phyloP scores from a whole-genome alignment of 176 grass and related monocot species.

The Hsuehochloa calcarea region DNA sequence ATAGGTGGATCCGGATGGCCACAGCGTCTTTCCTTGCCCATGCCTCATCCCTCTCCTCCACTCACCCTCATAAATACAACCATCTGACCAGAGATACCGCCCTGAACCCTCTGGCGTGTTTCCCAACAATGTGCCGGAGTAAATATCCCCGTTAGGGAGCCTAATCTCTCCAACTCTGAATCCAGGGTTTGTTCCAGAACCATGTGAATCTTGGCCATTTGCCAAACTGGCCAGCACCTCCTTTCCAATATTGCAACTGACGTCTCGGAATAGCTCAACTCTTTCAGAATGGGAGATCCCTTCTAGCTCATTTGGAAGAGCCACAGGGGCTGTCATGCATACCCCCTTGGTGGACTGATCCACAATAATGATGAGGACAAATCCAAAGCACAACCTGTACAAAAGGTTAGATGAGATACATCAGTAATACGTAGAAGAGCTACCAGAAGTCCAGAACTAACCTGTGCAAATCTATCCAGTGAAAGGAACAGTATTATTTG shows the following conservation, averaged over 20 bases:
- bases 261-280: constrained; percentile 41
- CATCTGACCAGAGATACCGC: constrained; percentile 71
- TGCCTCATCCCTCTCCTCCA: constrained; percentile 89
- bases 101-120: constrained; percentile 83
- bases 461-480: neutral
- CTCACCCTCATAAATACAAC: constrained; percentile 73
- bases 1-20: constrained; percentile 62
- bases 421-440: neutral
- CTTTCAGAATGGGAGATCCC: constrained; percentile 48
- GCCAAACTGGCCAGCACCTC: constrained; percentile 37
- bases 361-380: neutral
- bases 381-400: constrained; percentile 12
- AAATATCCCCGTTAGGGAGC: constrained; percentile 66
- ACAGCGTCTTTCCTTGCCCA: constrained; percentile 70
- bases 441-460: neutral
- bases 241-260: constrained; percentile 54
- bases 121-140: constrained; percentile 66
- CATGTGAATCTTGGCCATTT: constrained; percentile 53
- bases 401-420: constrained; percentile 17
- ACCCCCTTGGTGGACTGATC: neutral
- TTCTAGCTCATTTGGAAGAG: constrained; percentile 52
- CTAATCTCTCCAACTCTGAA: constrained; percentile 61
- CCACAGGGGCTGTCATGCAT: constrained; percentile 90
- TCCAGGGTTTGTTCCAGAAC: constrained; percentile 31
- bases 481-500: neutral